Conservation (phyloP, 2,329 filamentous ascomycete species). For the Huntiella abstrusa region DNA sequence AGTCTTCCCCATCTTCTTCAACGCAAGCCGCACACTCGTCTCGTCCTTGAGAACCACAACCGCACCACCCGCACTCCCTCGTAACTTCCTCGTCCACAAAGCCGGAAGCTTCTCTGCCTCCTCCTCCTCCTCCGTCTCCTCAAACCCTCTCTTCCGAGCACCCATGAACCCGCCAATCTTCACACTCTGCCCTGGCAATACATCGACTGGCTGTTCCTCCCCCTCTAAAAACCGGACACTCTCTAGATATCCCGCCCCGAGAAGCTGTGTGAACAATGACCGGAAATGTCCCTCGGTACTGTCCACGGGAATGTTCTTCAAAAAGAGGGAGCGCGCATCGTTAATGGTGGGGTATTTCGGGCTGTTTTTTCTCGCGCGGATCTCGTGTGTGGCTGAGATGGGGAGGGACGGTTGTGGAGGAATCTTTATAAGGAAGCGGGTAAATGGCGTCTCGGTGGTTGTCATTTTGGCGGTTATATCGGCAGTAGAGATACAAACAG, state of each 20-base stretch:
- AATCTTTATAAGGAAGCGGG: conserved; percentile 48
- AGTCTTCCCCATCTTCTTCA: conserved; percentile 54
- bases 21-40: conserved; percentile 52
- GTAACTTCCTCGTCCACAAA: conserved; percentile 54
- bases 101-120: conserved; percentile 45
- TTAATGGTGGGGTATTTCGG: conserved; percentile 58
- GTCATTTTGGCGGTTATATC: conserved; percentile 5
- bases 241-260: conserved; percentile 65
- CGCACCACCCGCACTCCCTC: conserved; percentile 58
- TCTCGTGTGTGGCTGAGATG: conserved; percentile 46
- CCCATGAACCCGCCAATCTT: conserved; percentile 24
- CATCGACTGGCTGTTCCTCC: conserved; percentile 22
- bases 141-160: conserved; percentile 28
- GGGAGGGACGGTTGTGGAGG: conserved; percentile 44
- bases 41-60: conserved; percentile 71
- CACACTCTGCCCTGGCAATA: conserved; percentile 20
- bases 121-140: conserved; percentile 40
- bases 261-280: conserved; percentile 51
- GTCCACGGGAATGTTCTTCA: conserved; percentile 79
- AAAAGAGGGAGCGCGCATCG: conserved; percentile 64
- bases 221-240: conserved; percentile 54
- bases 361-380: conserved; percentile 71
- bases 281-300: conserved; percentile 62
- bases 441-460: conserved; percentile 33
- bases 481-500: neutral